These are phyloP conservation scores for Xylaria polymorpha DNA, from an alignment of 2,329 filamentous ascomycete genomes.

Conservation along the genomic window DNA sequence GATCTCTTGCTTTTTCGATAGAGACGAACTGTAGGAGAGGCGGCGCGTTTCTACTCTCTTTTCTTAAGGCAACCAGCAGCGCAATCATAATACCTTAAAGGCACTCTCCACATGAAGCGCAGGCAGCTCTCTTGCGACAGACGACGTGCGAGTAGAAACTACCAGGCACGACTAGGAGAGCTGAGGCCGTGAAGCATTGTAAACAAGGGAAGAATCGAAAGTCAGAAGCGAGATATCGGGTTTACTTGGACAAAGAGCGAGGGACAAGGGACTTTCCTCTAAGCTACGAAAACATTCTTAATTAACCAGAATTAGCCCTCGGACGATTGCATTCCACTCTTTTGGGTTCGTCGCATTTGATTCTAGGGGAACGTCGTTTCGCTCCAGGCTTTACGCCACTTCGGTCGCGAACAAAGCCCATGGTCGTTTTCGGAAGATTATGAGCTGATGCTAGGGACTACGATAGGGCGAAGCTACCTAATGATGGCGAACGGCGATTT, in stretches of 20 bases:
- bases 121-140: background rate
- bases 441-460: constrained; percentile 18
- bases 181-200: constrained; percentile 19
- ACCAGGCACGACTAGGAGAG: constrained; percentile 9
- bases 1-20: constrained; percentile 14
- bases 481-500: background rate
- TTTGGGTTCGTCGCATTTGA: constrained; percentile 30
- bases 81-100: constrained; percentile 37
- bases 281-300: constrained; percentile 39
- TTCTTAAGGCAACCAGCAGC: constrained; percentile 37
- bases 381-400: constrained; percentile 14
- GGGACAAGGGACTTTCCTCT: constrained; percentile 27
- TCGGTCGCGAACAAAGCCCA: constrained; percentile 40
- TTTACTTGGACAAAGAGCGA: constrained; percentile 33
- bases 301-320: constrained; percentile 21
- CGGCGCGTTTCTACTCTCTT: constrained; percentile 22
- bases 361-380: constrained; percentile 14
- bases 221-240: constrained; percentile 29
- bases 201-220: constrained; percentile 23
- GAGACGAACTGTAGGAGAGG: background rate
- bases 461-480: constrained; percentile 9
- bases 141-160: constrained; percentile 8
- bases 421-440: constrained; percentile 37
- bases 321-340: constrained; percentile 39
- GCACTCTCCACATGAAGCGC: constrained; percentile 15